A percentile compares a stretch with the other conserved stretches of the same genome.
These are phyloP conservation scores for Cyclotella kingstonii DNA, from an alignment of 108 stramenopile genomes.

Conservation along the genomic window DNA sequence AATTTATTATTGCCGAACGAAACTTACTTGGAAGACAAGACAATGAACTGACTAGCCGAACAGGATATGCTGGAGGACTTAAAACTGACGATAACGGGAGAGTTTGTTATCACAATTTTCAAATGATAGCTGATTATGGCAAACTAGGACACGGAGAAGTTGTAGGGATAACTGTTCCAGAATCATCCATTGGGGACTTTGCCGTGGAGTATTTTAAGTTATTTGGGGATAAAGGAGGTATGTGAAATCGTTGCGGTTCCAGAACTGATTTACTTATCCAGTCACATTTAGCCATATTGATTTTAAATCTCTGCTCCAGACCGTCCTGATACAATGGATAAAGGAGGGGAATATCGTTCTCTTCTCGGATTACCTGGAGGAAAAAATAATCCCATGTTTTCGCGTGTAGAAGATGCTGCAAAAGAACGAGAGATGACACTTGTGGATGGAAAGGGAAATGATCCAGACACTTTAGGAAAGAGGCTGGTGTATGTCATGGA, in stretches of 20 bases:
- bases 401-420: conserved; percentile 52
- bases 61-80: conserved; percentile 86
- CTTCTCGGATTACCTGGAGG: conserved; percentile 75
- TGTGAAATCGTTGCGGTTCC: conserved; percentile 7
- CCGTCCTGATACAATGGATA: conserved; percentile 74
- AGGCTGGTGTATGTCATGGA: conserved; percentile 72
- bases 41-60: conserved; percentile 56
- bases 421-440: conserved; percentile 59
- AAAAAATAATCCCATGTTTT: conserved; percentile 34
- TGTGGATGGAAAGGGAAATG: conserved; percentile 67
- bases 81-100: conserved; percentile 29
- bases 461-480: conserved; percentile 72
- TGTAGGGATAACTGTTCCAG: conserved; percentile 74
- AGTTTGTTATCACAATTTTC: conserved; percentile 89
- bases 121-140: conserved; percentile 80
- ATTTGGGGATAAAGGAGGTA: conserved; percentile 63
- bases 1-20: conserved; percentile 80
- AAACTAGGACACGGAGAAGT: conserved; percentile 88
- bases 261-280: neutral
- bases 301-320: conserved; percentile 25
- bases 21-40: conserved; percentile 59
- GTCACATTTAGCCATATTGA: conserved; percentile 7
- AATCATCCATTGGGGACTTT: conserved; percentile 65
- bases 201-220: conserved; percentile 78
- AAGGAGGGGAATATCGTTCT: conserved; percentile 84